A percentile compares a stretch with the other conserved stretches of the same genome.
Evolutionary conservation across 2,329 filamentous ascomycete species (phyloP).

Genomic region (Blastomyces parvus): DNA sequence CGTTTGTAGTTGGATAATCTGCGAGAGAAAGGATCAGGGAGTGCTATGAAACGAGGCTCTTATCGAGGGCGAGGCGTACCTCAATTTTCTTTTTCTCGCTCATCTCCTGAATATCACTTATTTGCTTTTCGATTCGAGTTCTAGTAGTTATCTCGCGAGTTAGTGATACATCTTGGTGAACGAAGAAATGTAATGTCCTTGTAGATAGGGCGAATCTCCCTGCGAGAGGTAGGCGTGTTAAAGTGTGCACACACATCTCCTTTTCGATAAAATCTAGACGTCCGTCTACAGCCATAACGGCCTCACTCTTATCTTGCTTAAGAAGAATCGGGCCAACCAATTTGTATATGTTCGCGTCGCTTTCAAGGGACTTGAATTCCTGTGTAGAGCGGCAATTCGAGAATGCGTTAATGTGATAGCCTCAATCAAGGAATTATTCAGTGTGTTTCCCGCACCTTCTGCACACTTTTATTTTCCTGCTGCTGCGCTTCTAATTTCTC

Average conservation of each 20-base stretch:
- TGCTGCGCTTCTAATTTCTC: conserved; percentile 89
- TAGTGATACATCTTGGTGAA: not conserved
- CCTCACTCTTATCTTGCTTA: conserved; percentile 89
- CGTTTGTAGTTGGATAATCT: conserved; percentile 35
- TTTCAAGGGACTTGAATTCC: conserved; percentile 73
- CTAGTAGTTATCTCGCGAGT: conserved; percentile 36
- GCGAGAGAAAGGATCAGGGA: conserved; percentile 14
- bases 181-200: no score
- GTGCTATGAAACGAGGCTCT: not conserved
- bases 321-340: conserved; percentile 83
- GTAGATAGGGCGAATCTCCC: not conserved
- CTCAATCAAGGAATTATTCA: not conserved
- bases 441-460: conserved; percentile 50
- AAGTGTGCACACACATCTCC: conserved; percentile 64
- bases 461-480: conserved; percentile 82
- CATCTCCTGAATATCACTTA: conserved; percentile 54
- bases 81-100: conserved; percentile 57
- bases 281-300: conserved; percentile 80
- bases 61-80: conserved; percentile 31
- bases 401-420: not conserved
- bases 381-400: conserved; percentile 27
- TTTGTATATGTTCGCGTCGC: conserved; percentile 90
- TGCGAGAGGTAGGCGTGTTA: not conserved
- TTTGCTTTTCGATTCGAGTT: conserved; percentile 57
- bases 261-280: conserved; percentile 85